Base-by-base conservation (phyloP, 208 protist species). In the Crithidia expoeki region DNA sequence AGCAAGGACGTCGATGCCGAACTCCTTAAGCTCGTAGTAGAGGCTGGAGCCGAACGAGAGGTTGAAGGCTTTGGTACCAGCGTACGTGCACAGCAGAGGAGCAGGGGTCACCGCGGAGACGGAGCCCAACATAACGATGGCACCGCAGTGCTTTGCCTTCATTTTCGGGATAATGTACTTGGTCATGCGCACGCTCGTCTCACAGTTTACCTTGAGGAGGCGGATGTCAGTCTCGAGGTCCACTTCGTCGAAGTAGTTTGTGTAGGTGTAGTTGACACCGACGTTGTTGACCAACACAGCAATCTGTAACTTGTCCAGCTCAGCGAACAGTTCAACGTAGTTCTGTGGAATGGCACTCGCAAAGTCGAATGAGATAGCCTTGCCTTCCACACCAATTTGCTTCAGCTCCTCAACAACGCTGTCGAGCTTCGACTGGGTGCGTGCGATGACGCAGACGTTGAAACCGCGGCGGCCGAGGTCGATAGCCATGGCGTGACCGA, bases 211-310 rank as follows among this genome's bases (percentile, higher is more conserved):
- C 67, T 95, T 91, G 25, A 98, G 62, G 6, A 98, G 64, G 23
- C 68, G 61, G 17, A 94, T 66, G 42, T 96, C 87, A 0, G 76
- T 81, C 49, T 85, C 66, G 23, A 88, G 50, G 50, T 82, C 74
- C 21, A 93, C 74, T 56, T 97, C 87, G 28, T 95, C 77, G 61
- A 97, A 96, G 76, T 93, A 96, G 79, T 95, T 93, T 28, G 96
- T 86, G 73, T 94, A 95, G 27, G 73, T 76, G 77, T 98, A 98
- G 80, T 93, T 97, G 16, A 97, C 80, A 38, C 96, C 96, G 4
- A 98, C 96, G 68, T 98, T 98, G 73, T 98, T 98, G 14, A 98
- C 85, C 32, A 94, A 78, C 11, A 96, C 71, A 4, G 80, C 82
- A 40, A 93, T 87, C 50, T 81, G 70, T 3, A 93, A 65, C 16